A percentile compares a stretch with the other conserved stretches of the same genome.
phyloP scores from a whole-genome alignment of 2,329 filamentous ascomycete genomes.

The Fusarium bactridioides region DNA sequence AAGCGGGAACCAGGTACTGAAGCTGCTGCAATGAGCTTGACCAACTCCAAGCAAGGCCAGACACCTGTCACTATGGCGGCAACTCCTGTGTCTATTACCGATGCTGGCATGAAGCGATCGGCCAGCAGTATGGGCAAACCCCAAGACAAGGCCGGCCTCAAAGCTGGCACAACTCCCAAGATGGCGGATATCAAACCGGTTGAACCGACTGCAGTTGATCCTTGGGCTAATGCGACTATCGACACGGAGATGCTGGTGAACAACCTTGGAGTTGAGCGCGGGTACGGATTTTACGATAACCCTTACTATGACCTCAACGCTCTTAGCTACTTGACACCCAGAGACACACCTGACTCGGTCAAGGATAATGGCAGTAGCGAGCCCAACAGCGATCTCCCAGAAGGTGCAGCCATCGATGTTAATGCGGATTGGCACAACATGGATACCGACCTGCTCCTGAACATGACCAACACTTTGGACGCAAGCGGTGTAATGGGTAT shows the following conservation, averaged over 20 bases:
- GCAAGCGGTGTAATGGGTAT: slow-evolving; percentile 18
- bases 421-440: slow-evolving; percentile 59
- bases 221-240: slow-evolving; percentile 56
- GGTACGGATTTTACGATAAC: slow-evolving; percentile 47
- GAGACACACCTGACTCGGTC: slow-evolving; percentile 70
- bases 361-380: slow-evolving; percentile 68
- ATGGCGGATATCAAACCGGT: slow-evolving; percentile 40
- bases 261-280: slow-evolving; percentile 46
- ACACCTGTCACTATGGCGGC: slow-evolving; percentile 54
- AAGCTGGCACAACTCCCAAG: slow-evolving; percentile 44
- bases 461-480: slow-evolving; percentile 50
- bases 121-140: slow-evolving; percentile 55
- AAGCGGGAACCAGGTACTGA: slow-evolving; percentile 48
- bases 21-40: slow-evolving; percentile 51
- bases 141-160: slow-evolving; percentile 46
- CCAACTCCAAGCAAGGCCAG: slow-evolving; percentile 58
- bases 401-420: slow-evolving; percentile 62
- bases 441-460: slow-evolving; percentile 53
- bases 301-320: slow-evolving; percentile 55
- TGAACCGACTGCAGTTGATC: slow-evolving; percentile 37
- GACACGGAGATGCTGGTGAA: slow-evolving; percentile 56
- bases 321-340: slow-evolving; percentile 64
- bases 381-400: slow-evolving; percentile 68
- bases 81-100: slow-evolving; percentile 61
- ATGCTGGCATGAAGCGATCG: slow-evolving; percentile 60